A percentile compares a stretch with the other conserved stretches of the same genome.
Conservation (phyloP, 2,329 filamentous ascomycete species). For the Penicillium frequentans region DNA sequence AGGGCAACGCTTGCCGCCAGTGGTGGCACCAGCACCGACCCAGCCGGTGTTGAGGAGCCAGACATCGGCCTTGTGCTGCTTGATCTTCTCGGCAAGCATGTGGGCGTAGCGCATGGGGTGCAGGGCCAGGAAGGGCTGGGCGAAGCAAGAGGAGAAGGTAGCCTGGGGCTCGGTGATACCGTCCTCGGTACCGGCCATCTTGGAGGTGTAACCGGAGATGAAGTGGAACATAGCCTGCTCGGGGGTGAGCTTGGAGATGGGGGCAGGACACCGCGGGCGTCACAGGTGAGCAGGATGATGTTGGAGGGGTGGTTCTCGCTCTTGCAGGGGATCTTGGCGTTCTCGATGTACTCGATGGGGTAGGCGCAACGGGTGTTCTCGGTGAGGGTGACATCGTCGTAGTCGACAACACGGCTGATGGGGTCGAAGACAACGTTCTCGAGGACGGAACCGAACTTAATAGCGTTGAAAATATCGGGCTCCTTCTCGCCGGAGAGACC, state of each 20-base stretch:
- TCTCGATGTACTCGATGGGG: conserved; percentile 97
- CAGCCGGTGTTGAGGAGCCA: conserved; percentile 99
- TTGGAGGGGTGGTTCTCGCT: conserved; percentile 86
- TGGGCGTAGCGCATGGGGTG: conserved; percentile 99
- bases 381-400: conserved; percentile 90
- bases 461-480: conserved; percentile 94
- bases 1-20: conserved; percentile 94
- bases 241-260: conserved; percentile 93
- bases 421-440: conserved; percentile 99
- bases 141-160: conserved; percentile 99
- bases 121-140: conserved; percentile 96
- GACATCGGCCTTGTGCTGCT: conserved; percentile 89
- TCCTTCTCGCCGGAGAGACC: conserved; percentile 98
- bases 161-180: conserved; percentile 96
- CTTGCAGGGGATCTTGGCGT: conserved; percentile 97
- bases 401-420: conserved; percentile 84
- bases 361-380: conserved; percentile 99
- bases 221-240: conserved; percentile 99
- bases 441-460: conserved; percentile 93
- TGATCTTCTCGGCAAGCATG: conserved; percentile 98
- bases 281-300: conserved; percentile 97
- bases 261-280: conserved; percentile 93
- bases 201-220: conserved; percentile 99
- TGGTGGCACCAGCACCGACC: conserved; percentile 87
- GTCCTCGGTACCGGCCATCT: conserved; percentile 99